Base-by-base conservation (phyloP, 1,284 basidiomycete species). In the Ceratobasidium sp. region DNA sequence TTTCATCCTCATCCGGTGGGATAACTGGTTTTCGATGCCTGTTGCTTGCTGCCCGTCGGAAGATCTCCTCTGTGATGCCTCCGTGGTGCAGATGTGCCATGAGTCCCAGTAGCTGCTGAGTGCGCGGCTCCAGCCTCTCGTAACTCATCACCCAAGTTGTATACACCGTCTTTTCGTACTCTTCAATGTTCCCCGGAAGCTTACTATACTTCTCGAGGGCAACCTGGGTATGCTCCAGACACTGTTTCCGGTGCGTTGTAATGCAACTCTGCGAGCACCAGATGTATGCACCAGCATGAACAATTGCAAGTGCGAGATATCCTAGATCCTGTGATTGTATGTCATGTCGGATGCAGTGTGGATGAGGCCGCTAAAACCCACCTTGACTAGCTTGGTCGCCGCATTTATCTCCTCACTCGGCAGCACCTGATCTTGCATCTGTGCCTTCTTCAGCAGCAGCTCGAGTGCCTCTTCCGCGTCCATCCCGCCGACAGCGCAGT, bases 251-350 rank as follows among this genome's bases (percentile, higher is more conserved):
- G 43, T 64, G 48, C 43, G 46, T 1, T 24, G n/a, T 2, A 9
- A 64, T 48, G 11, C 13, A 48, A 48, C 0, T n/a, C 3, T 46
- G 6, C 1, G 39, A 46, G 41, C 37, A 48, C 4, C 4, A 22
- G 22, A 64, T 64, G 13, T 64, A 64, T 64, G 39, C 41, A n/a
- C 62, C 62, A n/a, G 62, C 39, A 16, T 64, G 62, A 2, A 48
- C 62, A 48, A 64, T 29, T 29, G 62, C 62, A 4, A 64, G 43
- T 9, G 62, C 62, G 4, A 64, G n/a, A n/a, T n/a, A n/a, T n/a
- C n/a, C n/a, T n/a, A n/a, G n/a, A n/a, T n/a, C n/a, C n/a, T n/a
- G n/a, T 14, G 6, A 34, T 19, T 19, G 27, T 6, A 29, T 0
- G 31, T 43, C 41, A 43, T 16, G 41, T 43, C 11, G 16, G 1